These are phyloP conservation scores for Telfairia occidentalis DNA, from an alignment of 331 rosid genomes.

Conservation along the genomic window DNA sequence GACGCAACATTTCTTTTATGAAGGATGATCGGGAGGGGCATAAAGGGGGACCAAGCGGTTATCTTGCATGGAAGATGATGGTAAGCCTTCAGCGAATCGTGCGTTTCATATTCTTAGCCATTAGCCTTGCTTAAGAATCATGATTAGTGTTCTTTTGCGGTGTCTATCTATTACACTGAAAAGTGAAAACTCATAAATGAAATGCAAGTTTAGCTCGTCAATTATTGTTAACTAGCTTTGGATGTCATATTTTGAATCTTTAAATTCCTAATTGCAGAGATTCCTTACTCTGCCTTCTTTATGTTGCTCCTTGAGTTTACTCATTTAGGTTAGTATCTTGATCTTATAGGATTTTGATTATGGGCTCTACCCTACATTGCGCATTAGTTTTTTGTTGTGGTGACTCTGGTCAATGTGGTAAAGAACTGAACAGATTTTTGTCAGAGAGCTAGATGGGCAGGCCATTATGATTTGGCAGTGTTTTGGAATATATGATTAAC, in stretches of 20 bases:
- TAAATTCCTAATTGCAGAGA: neutral
- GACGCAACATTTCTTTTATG: constrained; percentile 42
- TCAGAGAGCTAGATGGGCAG: neutral
- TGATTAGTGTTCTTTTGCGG: neutral
- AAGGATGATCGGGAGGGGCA: constrained; percentile 43
- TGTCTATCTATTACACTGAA: neutral
- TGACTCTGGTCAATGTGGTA: neutral
- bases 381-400: neutral
- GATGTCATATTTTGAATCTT: neutral
- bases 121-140: neutral
- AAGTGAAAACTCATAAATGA: neutral
- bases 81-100: constrained; percentile 21
- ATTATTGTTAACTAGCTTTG: neutral
- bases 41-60: constrained; percentile 91
- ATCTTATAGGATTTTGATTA: neutral
- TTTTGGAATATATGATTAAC: neutral
- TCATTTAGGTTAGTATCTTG: neutral
- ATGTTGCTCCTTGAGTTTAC: neutral
- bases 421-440: neutral
- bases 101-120: neutral
- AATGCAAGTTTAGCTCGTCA: neutral
- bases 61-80: constrained; percentile 99
- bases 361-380: neutral
- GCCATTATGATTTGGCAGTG: neutral
- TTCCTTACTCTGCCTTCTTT: neutral